phyloP scores from a whole-genome alignment of 306 rosid genomes.

The Mucuna pruriens region DNA sequence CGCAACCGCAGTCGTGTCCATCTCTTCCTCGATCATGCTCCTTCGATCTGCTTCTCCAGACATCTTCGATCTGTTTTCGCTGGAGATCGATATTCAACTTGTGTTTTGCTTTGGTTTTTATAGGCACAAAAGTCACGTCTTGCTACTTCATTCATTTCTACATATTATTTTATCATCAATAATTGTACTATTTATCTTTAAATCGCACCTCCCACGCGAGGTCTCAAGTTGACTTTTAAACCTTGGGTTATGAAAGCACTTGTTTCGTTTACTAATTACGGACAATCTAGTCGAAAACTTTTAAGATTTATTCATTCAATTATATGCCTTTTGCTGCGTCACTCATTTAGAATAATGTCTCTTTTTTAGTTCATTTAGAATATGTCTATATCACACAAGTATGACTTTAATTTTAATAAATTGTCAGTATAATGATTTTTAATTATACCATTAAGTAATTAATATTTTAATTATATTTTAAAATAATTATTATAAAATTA shows the following conservation, averaged over 20 bases:
- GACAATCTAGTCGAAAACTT: not conserved
- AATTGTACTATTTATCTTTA: slow-evolving; percentile 27
- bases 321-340: not conserved
- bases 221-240: slow-evolving; percentile 15
- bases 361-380: not conserved
- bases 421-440: not conserved
- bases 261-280: not conserved
- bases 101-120: slow-evolving; percentile 1
- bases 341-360: not conserved
- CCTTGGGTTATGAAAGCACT: slow-evolving; percentile 4
- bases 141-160: not conserved
- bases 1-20: not conserved
- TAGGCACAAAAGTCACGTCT: slow-evolving; percentile 36
- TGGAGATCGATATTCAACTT: slow-evolving; percentile 24
- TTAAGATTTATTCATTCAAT: not conserved
- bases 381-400: not conserved
- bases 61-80: not conserved
- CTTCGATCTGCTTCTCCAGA: slow-evolving; percentile 16
- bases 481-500: not conserved
- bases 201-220: not conserved
- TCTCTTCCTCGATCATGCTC: slow-evolving; percentile 13
- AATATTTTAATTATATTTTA: not conserved
- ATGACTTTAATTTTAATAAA: not conserved
- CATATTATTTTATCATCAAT: slow-evolving; percentile 30
- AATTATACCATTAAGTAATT: not conserved